Conservation (phyloP, 2,329 filamentous ascomycete species). For the Claviceps humidiphila region DNA sequence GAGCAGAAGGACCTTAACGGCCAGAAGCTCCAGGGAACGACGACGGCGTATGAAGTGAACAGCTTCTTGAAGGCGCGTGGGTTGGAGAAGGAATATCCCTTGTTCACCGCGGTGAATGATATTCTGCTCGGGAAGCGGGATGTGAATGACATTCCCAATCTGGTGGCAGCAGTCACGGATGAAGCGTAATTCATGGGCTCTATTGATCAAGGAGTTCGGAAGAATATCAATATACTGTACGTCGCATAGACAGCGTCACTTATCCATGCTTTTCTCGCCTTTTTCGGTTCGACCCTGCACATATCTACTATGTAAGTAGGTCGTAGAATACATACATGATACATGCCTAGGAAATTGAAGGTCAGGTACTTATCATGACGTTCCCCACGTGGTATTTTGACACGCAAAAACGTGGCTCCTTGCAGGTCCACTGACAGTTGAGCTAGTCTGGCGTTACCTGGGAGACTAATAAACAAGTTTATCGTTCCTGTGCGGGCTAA, state of each 20-base stretch:
- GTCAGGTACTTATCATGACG: background rate
- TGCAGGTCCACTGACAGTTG: too few species aligned
- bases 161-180: slow-evolving; percentile 32
- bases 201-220: background rate
- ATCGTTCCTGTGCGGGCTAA: too few species aligned
- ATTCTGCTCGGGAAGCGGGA: slow-evolving; percentile 66
- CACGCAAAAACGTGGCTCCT: background rate
- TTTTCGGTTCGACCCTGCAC: too few species aligned
- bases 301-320: background rate
- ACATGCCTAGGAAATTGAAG: background rate
- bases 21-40: slow-evolving; percentile 90
- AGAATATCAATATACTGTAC: too few species aligned
- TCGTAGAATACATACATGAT: background rate
- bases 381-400: background rate
- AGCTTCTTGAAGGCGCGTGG: slow-evolving; percentile 70
- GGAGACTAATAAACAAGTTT: background rate
- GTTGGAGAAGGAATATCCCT: slow-evolving; percentile 70
- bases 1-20: slow-evolving; percentile 86
- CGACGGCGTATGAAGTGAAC: slow-evolving; percentile 84
- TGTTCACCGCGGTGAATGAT: slow-evolving; percentile 78
- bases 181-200: slow-evolving; percentile 3
- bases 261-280: too few species aligned
- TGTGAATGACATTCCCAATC: slow-evolving; percentile 66
- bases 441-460: background rate
- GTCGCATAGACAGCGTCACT: too few species aligned